A percentile compares a stretch with the other conserved stretches of the same genome.
Evolutionary conservation across 495 filamentous ascomycete species (phyloP).

Genomic region (Podospora pseudopauciseta): DNA sequence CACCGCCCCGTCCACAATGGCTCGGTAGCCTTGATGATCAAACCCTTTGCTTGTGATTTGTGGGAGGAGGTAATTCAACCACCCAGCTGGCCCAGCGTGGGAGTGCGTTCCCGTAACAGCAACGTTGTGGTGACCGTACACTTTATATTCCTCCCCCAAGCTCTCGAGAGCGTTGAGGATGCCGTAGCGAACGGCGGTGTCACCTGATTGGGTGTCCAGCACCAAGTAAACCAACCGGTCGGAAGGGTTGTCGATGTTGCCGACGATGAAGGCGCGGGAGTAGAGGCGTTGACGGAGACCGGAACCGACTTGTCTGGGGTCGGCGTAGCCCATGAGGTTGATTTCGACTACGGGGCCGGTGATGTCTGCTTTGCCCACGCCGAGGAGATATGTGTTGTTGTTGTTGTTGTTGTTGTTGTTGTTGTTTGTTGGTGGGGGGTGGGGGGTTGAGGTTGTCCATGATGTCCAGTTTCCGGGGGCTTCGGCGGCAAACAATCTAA

Average conservation of each 20-base stretch:
- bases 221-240: conserved; percentile 87
- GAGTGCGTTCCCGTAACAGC: conserved; percentile 92
- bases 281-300: conserved; percentile 87
- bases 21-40: conserved; percentile 80
- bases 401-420: no score
- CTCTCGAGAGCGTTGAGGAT: conserved; percentile 67
- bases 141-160: conserved; percentile 64
- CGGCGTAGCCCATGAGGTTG: conserved; percentile 90
- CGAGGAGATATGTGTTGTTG: conserved; percentile 60
- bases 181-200: conserved; percentile 85
- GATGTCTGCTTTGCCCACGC: conserved; percentile 91
- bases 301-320: conserved; percentile 77
- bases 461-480: background rate
- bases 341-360: conserved; percentile 94
- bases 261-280: conserved; percentile 88
- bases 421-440: background rate
- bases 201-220: conserved; percentile 82
- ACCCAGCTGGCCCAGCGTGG: conserved; percentile 88
- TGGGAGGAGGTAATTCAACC: conserved; percentile 93
- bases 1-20: conserved; percentile 84
- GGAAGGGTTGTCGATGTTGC: conserved; percentile 56
- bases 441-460: background rate
- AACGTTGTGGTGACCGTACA: conserved; percentile 80
- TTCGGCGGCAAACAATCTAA: background rate
- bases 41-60: conserved; percentile 92